Conservation (phyloP, 306 rosid genomes). For the Luffa aegyptiaca region DNA sequence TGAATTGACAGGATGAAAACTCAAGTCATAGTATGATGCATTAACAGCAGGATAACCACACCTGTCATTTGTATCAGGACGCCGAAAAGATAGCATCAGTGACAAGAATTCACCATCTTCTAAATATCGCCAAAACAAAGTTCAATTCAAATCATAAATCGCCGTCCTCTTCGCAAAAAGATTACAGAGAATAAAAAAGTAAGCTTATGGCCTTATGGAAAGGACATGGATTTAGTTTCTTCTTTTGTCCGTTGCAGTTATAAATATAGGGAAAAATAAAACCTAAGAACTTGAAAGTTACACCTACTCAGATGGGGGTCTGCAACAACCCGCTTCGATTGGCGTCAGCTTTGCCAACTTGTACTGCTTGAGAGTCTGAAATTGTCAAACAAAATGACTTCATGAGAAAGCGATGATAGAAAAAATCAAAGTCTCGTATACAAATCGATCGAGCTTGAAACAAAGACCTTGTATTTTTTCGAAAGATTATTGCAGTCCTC, state of each 20-base stretch:
- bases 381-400: constrained; percentile 8
- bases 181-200: background rate
- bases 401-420: background rate
- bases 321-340: constrained; percentile 87
- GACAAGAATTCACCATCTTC: background rate
- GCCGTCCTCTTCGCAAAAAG: background rate
- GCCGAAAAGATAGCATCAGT: background rate
- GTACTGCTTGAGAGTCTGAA: constrained; percentile 65
- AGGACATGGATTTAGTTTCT: background rate
- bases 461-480: constrained; percentile 61
- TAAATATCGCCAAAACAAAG: background rate
- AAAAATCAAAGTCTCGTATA: background rate
- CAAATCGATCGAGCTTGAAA: constrained; percentile 7
- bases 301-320: constrained; percentile 88
- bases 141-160: background rate
- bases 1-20: constrained; percentile 68
- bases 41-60: constrained; percentile 95
- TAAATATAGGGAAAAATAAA: background rate
- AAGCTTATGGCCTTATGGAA: background rate
- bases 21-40: constrained; percentile 84
- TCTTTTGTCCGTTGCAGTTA: background rate
- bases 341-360: constrained; percentile 70
- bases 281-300: constrained; percentile 3
- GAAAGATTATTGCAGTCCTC: constrained; percentile 68
- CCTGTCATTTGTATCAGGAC: constrained; percentile 9